These are phyloP conservation scores for Spergularia bocconei DNA, from an alignment of 148 eudicot species.

Conservation along the genomic window DNA sequence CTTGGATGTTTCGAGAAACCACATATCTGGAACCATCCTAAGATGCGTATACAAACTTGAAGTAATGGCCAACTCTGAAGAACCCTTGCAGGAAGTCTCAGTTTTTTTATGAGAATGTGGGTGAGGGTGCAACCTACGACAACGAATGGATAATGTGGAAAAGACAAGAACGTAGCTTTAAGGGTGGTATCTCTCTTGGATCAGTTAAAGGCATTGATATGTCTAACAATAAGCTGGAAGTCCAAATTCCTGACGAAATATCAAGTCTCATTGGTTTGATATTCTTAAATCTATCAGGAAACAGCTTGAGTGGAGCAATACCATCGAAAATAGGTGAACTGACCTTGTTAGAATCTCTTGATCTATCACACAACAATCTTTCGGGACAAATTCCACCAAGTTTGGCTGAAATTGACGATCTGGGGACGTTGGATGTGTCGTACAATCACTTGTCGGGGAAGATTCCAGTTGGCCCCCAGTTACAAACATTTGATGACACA, in stretches of 20 bases:
- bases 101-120: not conserved
- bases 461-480: constrained; percentile 18
- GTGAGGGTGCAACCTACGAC: not conserved
- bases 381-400: constrained; percentile 20
- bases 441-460: constrained; percentile 14
- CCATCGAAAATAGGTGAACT: constrained; percentile 12
- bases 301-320: constrained; percentile 15
- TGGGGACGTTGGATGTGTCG: constrained; percentile 18
- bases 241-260: constrained; percentile 12
- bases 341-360: constrained; percentile 8
- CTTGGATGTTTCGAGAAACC: constrained; percentile 14
- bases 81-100: not conserved
- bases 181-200: not conserved
- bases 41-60: not conserved
- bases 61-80: not conserved
- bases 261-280: not conserved
- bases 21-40: constrained; percentile 15
- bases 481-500: constrained; percentile 18
- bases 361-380: constrained; percentile 18
- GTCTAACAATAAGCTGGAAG: constrained; percentile 14
- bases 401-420: not conserved
- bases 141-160: constrained; percentile 10
- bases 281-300: constrained; percentile 18
- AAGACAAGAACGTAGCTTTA: not conserved
- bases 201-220: constrained; percentile 13